Conservation (phyloP, 2,329 filamentous ascomycete genomes). For the Diaporthe helianthi region DNA sequence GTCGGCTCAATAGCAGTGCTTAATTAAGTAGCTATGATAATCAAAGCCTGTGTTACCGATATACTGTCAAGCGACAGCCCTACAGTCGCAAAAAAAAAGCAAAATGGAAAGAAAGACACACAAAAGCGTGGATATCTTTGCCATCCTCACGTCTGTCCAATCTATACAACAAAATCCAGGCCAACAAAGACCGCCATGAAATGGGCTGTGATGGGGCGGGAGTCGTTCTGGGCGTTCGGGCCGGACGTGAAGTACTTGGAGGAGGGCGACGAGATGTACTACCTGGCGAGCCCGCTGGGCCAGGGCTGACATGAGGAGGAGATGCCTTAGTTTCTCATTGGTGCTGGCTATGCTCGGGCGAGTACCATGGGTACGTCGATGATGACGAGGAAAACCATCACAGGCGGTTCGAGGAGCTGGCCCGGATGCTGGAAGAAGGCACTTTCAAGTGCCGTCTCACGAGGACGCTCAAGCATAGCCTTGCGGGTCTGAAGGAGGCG, state of each 20-base stretch:
- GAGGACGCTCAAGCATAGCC: slow-evolving; percentile 44
- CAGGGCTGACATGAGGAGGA: slow-evolving; percentile 52
- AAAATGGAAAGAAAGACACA: not conserved
- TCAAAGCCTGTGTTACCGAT: not conserved
- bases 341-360: slow-evolving; percentile 50
- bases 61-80: slow-evolving; percentile 14
- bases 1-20: not conserved
- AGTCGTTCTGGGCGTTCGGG: slow-evolving; percentile 45
- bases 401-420: slow-evolving; percentile 47
- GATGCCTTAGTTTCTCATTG: slow-evolving; percentile 51
- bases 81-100: not conserved
- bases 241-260: slow-evolving; percentile 45
- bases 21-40: too few species aligned
- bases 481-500: slow-evolving; percentile 48
- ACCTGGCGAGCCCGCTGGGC: slow-evolving; percentile 46
- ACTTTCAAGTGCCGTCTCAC: slow-evolving; percentile 48
- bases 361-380: slow-evolving; percentile 44
- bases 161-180: not conserved
- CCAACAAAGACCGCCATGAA: slow-evolving; percentile 44
- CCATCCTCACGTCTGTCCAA: not conserved
- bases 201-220: slow-evolving; percentile 53
- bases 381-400: slow-evolving; percentile 48
- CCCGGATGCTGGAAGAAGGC: slow-evolving; percentile 44
- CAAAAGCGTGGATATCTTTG: not conserved
- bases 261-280: slow-evolving; percentile 52